Evolutionary conservation across 345 rosid genomes (phyloP).

Genomic region (Brassica nigra): DNA sequence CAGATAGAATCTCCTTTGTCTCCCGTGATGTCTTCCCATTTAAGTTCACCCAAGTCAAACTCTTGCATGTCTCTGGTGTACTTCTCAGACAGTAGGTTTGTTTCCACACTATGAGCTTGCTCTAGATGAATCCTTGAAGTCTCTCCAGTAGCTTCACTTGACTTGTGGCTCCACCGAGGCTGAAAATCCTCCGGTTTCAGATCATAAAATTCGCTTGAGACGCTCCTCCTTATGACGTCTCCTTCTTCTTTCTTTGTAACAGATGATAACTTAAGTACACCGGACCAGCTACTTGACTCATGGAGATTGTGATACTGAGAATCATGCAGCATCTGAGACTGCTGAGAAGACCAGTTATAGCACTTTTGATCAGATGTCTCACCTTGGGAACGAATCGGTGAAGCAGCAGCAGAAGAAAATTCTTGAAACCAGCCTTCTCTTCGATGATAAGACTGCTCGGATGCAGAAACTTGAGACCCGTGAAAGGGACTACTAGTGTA

Average conservation of each 20-base stretch:
- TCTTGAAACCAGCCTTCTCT: not conserved
- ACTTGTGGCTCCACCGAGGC: not conserved
- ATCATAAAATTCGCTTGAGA: not conserved
- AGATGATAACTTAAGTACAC: too few species aligned
- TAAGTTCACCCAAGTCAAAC: slow-evolving; percentile 18
- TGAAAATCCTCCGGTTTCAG: not conserved
- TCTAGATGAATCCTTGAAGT: slow-evolving; percentile 22
- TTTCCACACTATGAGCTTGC: slow-evolving; percentile 10
- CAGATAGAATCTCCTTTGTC: slow-evolving; percentile 17
- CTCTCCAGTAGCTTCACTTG: slow-evolving; percentile 1
- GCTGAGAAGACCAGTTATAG: slow-evolving; percentile 43
- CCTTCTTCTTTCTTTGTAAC: too few species aligned
- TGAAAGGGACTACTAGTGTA: slow-evolving; percentile 44
- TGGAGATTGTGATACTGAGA: too few species aligned
- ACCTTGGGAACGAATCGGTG: slow-evolving; percentile 47
- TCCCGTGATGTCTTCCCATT: slow-evolving; percentile 18
- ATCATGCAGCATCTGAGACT: slow-evolving; percentile 27
- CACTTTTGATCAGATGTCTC: slow-evolving; percentile 45
- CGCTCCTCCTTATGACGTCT: too few species aligned
- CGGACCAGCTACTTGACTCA: too few species aligned
- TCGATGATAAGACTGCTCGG: too few species aligned
- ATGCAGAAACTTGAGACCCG: not conserved
- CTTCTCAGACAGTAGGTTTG: not conserved
- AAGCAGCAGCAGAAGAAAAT: slow-evolving; percentile 28
- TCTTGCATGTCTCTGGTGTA: not conserved